Conservation (phyloP, 2,329 filamentous ascomycete species). For the Arthrobotrys pseudoclavata region DNA sequence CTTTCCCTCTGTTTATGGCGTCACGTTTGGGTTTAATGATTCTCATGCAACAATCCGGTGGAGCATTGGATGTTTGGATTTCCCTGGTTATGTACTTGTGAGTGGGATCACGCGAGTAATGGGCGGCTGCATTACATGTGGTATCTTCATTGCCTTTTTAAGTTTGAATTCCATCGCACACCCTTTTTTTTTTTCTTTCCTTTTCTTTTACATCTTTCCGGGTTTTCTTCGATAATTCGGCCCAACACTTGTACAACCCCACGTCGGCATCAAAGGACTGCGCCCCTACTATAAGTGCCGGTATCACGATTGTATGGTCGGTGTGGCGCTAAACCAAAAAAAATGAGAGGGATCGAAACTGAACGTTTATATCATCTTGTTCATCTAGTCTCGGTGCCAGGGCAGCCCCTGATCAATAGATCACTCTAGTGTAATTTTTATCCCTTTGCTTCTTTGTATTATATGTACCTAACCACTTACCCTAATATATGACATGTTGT, state of each 20-base stretch:
- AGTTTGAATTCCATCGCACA: neutral
- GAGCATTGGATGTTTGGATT: constrained; percentile 39
- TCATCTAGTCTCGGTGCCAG: no score
- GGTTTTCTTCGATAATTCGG: neutral
- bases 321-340: neutral
- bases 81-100: constrained; percentile 33
- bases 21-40: constrained; percentile 41
- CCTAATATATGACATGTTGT: constrained; percentile 1
- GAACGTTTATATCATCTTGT: neutral
- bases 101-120: constrained; percentile 26
- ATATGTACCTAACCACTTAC: neutral
- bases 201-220: neutral
- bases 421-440: constrained; percentile 1
- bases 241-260: neutral
- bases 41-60: constrained; percentile 29
- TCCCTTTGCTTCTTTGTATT: constrained; percentile 10
- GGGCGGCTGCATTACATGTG: constrained; percentile 7
- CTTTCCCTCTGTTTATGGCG: constrained; percentile 25
- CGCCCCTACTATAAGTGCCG: neutral
- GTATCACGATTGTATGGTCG: neutral
- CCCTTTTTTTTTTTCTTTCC: neutral
- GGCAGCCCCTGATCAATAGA: neutral
- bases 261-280: neutral
- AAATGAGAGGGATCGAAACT: neutral
- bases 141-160: neutral